These are phyloP conservation scores for Dactylorhiza incarnata DNA, from an alignment of 106 monocot species.

Conservation along the genomic window DNA sequence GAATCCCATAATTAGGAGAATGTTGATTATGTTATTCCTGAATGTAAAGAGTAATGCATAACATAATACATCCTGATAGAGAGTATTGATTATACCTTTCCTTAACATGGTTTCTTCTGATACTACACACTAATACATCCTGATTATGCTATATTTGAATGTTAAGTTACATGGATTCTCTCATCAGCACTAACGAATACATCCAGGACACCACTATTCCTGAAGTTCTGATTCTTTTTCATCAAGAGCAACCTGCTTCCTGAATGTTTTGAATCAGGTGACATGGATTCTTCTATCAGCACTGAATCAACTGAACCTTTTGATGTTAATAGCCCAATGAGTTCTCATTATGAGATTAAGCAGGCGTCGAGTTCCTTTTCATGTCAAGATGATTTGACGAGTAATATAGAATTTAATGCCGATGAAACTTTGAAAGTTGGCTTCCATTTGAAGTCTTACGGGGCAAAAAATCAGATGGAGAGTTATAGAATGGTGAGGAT, in stretches of 20 bases:
- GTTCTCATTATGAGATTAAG: slow-evolving; percentile 13
- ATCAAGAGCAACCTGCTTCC: background rate
- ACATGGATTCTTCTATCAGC: background rate
- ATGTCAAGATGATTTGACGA: slow-evolving; percentile 12
- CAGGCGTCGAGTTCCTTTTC: background rate
- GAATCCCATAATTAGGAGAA: no score
- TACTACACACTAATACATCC: no score
- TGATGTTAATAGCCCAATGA: background rate
- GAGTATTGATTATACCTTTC: no score
- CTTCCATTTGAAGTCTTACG: slow-evolving; percentile 29
- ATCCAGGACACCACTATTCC: no score
- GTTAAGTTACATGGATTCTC: no score
- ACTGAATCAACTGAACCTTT: background rate
- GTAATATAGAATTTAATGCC: slow-evolving; percentile 15
- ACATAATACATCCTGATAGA: no score
- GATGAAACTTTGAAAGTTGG: slow-evolving; percentile 5
- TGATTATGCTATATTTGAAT: no score
- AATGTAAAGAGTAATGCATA: no score
- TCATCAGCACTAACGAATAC: no score
- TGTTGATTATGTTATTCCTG: no score
- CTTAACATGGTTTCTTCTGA: no score
- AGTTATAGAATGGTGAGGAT: background rate
- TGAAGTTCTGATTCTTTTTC: background rate
- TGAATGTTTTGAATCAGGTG: background rate
- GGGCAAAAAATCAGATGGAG: slow-evolving; percentile 7